Evolutionary conservation across 2,329 filamentous ascomycete genomes (phyloP).

Genomic region (Sclerotinia spermophila): DNA sequence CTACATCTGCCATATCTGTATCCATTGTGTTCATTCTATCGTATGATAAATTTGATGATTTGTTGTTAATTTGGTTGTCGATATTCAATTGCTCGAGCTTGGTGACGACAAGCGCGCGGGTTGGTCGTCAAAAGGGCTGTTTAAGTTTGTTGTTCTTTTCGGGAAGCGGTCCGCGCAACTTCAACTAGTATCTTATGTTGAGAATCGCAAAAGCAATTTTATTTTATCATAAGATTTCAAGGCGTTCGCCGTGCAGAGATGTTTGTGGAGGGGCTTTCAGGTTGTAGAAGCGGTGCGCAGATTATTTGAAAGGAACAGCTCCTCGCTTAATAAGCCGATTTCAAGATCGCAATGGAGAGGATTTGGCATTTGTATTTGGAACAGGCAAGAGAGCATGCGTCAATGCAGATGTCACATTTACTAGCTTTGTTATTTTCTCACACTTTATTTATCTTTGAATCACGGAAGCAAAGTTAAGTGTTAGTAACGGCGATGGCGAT

Average conservation of each 20-base stretch:
- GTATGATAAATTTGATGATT: constrained; percentile 14
- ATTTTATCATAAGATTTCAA: constrained; percentile 7
- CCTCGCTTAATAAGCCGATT: constrained; percentile 17
- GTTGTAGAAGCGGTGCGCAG: constrained; percentile 16
- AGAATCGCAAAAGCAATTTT: constrained; percentile 12
- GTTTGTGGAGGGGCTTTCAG: constrained; percentile 16
- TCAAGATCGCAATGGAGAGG: constrained; percentile 12
- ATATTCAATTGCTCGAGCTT: constrained; percentile 30
- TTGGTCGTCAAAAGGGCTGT: constrained; percentile 12
- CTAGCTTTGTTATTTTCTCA: background rate
- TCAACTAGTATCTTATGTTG: constrained; percentile 14
- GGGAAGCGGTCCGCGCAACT: constrained; percentile 14
- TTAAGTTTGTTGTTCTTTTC: constrained; percentile 14
- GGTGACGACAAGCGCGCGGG: constrained; percentile 28
- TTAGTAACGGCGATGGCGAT: background rate
- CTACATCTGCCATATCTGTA: constrained; percentile 98
- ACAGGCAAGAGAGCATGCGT: constrained; percentile 17
- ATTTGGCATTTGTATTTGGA: constrained; percentile 4
- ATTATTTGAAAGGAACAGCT: constrained; percentile 19
- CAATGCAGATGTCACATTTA: background rate
- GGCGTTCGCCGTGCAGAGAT: constrained; percentile 9
- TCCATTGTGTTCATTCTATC: constrained; percentile 60
- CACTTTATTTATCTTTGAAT: background rate
- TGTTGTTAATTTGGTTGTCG: constrained; percentile 22
- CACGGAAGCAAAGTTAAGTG: background rate